These are phyloP conservation scores for Thermomyces lanuginosus DNA, from an alignment of 2,329 filamentous ascomycete genomes.

Conservation along the genomic window DNA sequence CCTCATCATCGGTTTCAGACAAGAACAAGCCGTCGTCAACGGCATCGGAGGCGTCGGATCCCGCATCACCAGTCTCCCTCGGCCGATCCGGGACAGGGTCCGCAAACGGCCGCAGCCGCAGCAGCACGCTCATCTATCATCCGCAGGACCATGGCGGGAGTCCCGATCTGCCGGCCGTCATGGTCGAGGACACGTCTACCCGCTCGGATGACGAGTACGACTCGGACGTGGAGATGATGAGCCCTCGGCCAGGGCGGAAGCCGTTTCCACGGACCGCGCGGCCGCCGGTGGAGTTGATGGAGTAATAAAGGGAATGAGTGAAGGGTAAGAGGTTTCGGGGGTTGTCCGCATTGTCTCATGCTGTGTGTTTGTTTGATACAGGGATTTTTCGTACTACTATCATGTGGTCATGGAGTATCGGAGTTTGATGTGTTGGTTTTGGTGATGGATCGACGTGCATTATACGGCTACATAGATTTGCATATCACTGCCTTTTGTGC, in stretches of 20 bases:
- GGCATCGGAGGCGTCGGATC: conserved; percentile 9
- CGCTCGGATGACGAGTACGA: conserved; percentile 29
- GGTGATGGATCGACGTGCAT: conserved; percentile 1
- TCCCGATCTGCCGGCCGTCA: conserved; percentile 44
- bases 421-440: background rate
- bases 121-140: conserved; percentile 46
- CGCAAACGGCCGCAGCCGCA: conserved; percentile 28
- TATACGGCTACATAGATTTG: conserved; percentile 3
- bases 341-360: too few relatives aligned
- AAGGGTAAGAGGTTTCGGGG: background rate
- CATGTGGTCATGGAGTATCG: conserved; percentile 3
- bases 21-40: conserved; percentile 4
- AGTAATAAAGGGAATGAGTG: conserved; percentile 11
- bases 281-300: conserved; percentile 42
- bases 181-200: conserved; percentile 43
- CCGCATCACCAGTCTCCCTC: conserved; percentile 20
- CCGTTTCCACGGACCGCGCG: conserved; percentile 36
- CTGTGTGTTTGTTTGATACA: too few relatives aligned
- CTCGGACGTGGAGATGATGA: conserved; percentile 25
- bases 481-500: background rate
- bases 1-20: conserved; percentile 4
- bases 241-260: conserved; percentile 21
- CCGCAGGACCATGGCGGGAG: conserved; percentile 45
- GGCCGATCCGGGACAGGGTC: conserved; percentile 10
- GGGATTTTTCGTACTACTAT: too few relatives aligned